Percentiles rank a stretch among this genome's conserved stretches.
phyloP scores from a whole-genome alignment of 2,329 filamentous ascomycete genomes.

The Calcarisporium arbuscula region DNA sequence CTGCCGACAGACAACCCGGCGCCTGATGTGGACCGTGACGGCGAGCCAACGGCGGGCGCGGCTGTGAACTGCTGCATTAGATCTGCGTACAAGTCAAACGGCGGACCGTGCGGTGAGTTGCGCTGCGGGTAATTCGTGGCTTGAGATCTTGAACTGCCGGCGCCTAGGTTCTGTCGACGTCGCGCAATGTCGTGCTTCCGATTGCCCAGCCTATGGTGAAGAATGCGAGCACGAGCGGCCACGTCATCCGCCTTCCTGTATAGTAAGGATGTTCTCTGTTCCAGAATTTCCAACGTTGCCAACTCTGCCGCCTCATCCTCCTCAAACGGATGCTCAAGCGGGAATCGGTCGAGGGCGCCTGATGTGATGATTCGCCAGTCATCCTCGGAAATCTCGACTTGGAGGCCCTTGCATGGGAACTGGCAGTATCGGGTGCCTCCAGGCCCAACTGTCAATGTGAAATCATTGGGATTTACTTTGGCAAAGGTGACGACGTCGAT shows the following conservation, averaged over 20 bases:
- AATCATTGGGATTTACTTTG: slow-evolving; percentile 71
- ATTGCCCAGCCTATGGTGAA: slow-evolving; percentile 64
- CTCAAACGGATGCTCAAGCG: slow-evolving; percentile 71
- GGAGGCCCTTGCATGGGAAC: slow-evolving; percentile 73
- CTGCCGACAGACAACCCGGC: slow-evolving; percentile 17
- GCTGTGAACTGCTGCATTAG: slow-evolving; percentile 47
- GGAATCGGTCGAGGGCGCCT: slow-evolving; percentile 71
- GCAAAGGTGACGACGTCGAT: slow-evolving; percentile 81
- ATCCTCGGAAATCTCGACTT: slow-evolving; percentile 81
- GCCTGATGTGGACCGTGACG: slow-evolving; percentile 21
- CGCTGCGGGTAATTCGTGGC: slow-evolving; percentile 22
- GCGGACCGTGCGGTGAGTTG: slow-evolving; percentile 18
- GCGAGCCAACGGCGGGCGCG: slow-evolving; percentile 13
- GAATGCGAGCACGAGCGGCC: slow-evolving; percentile 56
- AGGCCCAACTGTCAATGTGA: slow-evolving; percentile 61
- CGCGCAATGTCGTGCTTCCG: slow-evolving; percentile 24
- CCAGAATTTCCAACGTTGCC: slow-evolving; percentile 75
- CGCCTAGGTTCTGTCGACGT: slow-evolving; percentile 19
- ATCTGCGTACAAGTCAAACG: slow-evolving; percentile 46
- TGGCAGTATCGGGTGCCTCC: slow-evolving; percentile 70
- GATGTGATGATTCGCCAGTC: slow-evolving; percentile 81
- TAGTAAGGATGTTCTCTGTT: slow-evolving; percentile 68
- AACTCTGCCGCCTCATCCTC: slow-evolving; percentile 85
- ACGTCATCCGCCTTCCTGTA: slow-evolving; percentile 77
- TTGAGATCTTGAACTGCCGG: slow-evolving; percentile 30